Conservation (phyloP, 805 yeast species). For the Pichia thaimueangensis region DNA sequence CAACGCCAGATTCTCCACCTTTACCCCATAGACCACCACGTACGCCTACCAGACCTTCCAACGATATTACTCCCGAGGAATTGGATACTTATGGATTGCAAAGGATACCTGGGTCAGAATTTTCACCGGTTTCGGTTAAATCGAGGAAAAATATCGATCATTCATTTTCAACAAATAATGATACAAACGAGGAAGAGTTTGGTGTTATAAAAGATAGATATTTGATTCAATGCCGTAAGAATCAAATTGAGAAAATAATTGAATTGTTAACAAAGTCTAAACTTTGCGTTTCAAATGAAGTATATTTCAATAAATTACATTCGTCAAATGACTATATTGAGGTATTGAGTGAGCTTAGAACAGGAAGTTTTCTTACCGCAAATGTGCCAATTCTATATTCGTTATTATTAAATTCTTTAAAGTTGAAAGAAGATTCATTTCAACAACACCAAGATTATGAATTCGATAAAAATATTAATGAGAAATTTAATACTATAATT, state of each 20-base stretch:
- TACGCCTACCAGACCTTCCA: slow-evolving; percentile 1
- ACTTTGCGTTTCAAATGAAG: slow-evolving; percentile 14
- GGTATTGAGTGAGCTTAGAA: slow-evolving; percentile 20
- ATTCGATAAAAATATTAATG: background rate
- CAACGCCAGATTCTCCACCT: background rate
- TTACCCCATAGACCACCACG: slow-evolving; percentile 5
- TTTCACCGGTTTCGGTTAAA: slow-evolving; percentile 8
- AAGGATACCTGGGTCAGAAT: slow-evolving; percentile 5
- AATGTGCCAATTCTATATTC: slow-evolving; percentile 17
- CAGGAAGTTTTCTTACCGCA: slow-evolving; percentile 16
- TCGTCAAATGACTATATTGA: slow-evolving; percentile 18
- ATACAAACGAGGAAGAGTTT: background rate
- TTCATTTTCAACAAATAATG: background rate
- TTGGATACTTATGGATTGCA: slow-evolving; percentile 13
- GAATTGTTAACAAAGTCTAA: slow-evolving; percentile 9
- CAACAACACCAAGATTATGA: background rate
- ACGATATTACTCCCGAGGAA: background rate
- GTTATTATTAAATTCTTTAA: slow-evolving; percentile 15
- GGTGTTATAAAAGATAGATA: slow-evolving; percentile 3
- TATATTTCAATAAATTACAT: slow-evolving; percentile 18
- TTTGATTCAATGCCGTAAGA: slow-evolving; percentile 12
- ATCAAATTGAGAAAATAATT: slow-evolving; percentile 13
- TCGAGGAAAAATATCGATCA: background rate
- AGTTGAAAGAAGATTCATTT: slow-evolving; percentile 6
- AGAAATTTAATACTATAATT: slow-evolving; percentile 1